These are phyloP conservation scores for Clohesyomyces aquaticus DNA, from an alignment of 495 filamentous ascomycete genomes.

Conservation along the genomic window DNA sequence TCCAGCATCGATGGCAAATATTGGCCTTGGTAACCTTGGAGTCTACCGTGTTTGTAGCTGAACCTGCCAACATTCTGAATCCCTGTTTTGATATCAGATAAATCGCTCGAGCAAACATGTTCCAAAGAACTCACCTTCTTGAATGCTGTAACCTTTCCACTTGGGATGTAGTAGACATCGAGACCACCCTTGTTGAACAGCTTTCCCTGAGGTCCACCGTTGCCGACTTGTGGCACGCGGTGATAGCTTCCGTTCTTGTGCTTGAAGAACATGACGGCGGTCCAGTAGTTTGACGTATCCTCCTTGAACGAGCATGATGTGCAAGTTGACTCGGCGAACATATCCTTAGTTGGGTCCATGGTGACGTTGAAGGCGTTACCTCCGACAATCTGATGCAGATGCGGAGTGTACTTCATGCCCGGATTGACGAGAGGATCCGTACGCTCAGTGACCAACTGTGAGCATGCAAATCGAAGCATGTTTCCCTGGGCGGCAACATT, in stretches of 20 bases:
- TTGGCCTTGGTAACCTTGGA: constrained; percentile 47
- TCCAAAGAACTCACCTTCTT: constrained; percentile 23
- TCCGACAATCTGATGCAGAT: constrained; percentile 40
- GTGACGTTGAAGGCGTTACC: constrained; percentile 40
- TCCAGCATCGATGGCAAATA: constrained; percentile 57
- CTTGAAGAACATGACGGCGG: constrained; percentile 41
- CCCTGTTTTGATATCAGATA: constrained; percentile 9
- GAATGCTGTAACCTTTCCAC: constrained; percentile 37
- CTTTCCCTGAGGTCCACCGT: constrained; percentile 37
- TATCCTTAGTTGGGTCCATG: constrained; percentile 44
- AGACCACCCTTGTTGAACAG: constrained; percentile 40
- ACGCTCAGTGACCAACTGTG: constrained; percentile 56
- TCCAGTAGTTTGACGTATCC: constrained; percentile 42
- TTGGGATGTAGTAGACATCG: constrained; percentile 46
- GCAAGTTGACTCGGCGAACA: constrained; percentile 26
- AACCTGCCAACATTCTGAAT: constrained; percentile 38
- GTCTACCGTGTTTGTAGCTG: constrained; percentile 43
- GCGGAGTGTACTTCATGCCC: constrained; percentile 39
- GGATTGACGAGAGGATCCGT: constrained; percentile 39
- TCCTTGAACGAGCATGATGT: constrained; percentile 36
- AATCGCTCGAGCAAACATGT: neutral
- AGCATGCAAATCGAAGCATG: constrained; percentile 63
- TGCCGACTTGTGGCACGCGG: constrained; percentile 34
- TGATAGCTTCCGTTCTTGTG: constrained; percentile 34
- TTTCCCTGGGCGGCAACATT: constrained; percentile 52